Percentiles rank a stretch among this genome's conserved stretches.
Evolutionary conservation across 2,329 filamentous ascomycete genomes (phyloP).

Genomic region (Diaporthe vaccinii): DNA sequence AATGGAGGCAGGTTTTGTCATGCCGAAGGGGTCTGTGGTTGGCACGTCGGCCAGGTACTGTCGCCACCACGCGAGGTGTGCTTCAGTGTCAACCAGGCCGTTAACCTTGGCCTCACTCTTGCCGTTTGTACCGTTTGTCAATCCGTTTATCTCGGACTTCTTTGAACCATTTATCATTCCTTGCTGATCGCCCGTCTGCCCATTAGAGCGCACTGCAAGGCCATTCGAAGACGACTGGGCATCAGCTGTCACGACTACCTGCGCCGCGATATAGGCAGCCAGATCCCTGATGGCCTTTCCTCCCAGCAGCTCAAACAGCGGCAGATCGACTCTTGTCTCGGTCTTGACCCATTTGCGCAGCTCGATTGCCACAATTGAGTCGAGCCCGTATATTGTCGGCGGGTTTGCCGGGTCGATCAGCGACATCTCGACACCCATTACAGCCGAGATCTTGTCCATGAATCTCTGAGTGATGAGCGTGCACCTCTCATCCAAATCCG

Average conservation of each 20-base stretch:
- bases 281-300: background rate
- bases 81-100: background rate
- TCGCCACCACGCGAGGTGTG: background rate
- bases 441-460: constrained; percentile 20
- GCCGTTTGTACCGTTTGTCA: background rate
- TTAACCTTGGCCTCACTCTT: background rate
- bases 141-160: background rate
- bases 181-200: no score
- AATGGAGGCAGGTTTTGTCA: background rate
- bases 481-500: background rate
- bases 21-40: background rate
- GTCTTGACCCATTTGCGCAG: constrained; percentile 30
- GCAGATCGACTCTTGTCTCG: constrained; percentile 9
- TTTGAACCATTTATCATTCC: background rate
- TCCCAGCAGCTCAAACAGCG: constrained; percentile 11
- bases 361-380: constrained; percentile 29
- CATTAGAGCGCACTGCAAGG: background rate
- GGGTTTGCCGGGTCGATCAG: constrained; percentile 10
- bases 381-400: constrained; percentile 20
- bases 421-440: constrained; percentile 15
- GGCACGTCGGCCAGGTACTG: background rate
- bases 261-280: constrained; percentile 5
- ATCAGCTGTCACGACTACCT: background rate
- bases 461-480: background rate
- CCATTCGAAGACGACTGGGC: background rate